These are phyloP conservation scores for cucumber (Cucumis sativus) DNA, from an alignment of 306 rosid genomes.

Conservation along the genomic window DNA sequence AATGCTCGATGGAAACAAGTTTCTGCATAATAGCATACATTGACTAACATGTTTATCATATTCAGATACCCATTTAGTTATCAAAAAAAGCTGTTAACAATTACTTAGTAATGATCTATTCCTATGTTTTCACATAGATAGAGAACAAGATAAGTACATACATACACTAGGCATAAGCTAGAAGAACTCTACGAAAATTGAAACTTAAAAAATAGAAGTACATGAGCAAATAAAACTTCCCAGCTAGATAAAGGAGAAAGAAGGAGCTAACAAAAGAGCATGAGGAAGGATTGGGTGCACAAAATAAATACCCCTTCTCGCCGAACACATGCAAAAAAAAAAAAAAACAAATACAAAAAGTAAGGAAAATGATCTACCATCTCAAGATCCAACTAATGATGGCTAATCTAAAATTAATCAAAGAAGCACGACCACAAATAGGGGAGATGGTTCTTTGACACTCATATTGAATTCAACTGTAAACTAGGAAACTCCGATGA, in stretches of 20 bases:
- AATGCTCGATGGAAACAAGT: not conserved
- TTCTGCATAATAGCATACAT: not conserved
- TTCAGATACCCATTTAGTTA: not conserved
- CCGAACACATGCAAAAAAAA: not conserved
- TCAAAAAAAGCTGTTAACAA: not conserved
- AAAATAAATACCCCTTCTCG: not conserved
- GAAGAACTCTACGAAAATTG: not conserved
- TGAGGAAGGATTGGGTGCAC: not conserved
- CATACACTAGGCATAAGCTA: not conserved
- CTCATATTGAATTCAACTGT: too few species aligned
- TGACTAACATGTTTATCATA: not conserved
- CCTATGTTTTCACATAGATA: not conserved
- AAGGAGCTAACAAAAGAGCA: not conserved
- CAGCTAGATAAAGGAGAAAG: not conserved
- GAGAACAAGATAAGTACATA: not conserved
- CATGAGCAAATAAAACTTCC: not conserved
- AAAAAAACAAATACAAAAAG: not conserved
- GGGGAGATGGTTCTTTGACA: not conserved
- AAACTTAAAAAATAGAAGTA: not conserved
- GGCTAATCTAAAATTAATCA: not conserved
- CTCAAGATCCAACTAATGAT: not conserved
- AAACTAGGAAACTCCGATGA: too few species aligned
- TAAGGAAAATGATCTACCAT: not conserved
- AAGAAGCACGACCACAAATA: not conserved
- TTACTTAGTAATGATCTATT: not conserved